Percentiles rank a stretch among this genome's conserved stretches.
Conservation (phyloP, 2,329 filamentous ascomycete genomes). For the Aurifilum marmelostoma region DNA sequence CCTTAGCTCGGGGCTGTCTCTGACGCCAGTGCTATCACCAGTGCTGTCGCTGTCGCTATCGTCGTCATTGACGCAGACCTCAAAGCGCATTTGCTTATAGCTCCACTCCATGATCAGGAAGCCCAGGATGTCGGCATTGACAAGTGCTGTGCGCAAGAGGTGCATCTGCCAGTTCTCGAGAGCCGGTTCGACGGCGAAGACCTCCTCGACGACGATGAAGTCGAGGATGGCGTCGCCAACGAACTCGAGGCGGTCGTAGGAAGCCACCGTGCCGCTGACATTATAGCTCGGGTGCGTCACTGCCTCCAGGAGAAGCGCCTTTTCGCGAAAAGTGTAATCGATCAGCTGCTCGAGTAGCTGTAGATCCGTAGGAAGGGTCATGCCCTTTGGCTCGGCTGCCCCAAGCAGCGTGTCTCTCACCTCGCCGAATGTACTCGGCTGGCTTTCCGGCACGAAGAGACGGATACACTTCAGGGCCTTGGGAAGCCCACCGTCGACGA, state of each 20-base stretch:
- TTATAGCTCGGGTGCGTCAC: slow-evolving; percentile 73
- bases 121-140: slow-evolving; percentile 79
- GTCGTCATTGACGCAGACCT: slow-evolving; percentile 13
- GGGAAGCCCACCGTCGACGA: slow-evolving; percentile 66
- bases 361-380: slow-evolving; percentile 46
- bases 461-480: slow-evolving; percentile 67
- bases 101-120: slow-evolving; percentile 70
- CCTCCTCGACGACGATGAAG: slow-evolving; percentile 67
- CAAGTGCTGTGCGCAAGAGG: slow-evolving; percentile 71
- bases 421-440: neutral
- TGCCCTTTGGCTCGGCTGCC: slow-evolving; percentile 39
- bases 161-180: slow-evolving; percentile 68
- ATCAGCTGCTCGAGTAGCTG: slow-evolving; percentile 65
- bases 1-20: slow-evolving; percentile 26
- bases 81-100: slow-evolving; percentile 39
- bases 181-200: slow-evolving; percentile 53
- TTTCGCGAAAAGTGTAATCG: slow-evolving; percentile 72
- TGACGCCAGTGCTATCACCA: slow-evolving; percentile 31
- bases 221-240: slow-evolving; percentile 87
- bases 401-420: slow-evolving; percentile 48
- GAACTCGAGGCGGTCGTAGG: slow-evolving; percentile 80
- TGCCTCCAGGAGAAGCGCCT: slow-evolving; percentile 73
- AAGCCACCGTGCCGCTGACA: slow-evolving; percentile 49
- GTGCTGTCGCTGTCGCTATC: neutral
- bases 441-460: slow-evolving; percentile 57